These are phyloP conservation scores for Neurospora intermedia DNA, from an alignment of 495 filamentous ascomycete genomes.

Conservation along the genomic window DNA sequence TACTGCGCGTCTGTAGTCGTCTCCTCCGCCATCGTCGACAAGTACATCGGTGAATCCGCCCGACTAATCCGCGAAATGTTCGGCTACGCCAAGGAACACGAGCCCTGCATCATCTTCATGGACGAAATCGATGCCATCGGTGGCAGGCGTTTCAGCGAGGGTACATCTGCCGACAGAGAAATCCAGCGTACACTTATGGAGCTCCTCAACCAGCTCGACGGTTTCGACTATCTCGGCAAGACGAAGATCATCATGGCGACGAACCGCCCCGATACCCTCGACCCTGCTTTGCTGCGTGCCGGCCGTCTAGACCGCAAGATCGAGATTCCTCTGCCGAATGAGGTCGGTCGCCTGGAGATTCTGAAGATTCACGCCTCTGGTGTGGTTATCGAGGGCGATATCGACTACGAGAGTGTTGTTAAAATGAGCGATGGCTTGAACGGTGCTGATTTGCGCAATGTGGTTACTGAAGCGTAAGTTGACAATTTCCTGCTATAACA, in stretches of 20 bases:
- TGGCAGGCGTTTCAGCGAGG: constrained; percentile 94
- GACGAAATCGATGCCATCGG: constrained; percentile 99
- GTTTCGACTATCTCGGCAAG: constrained; percentile 98
- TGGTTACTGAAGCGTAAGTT: constrained; percentile 95
- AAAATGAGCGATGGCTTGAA: constrained; percentile 99
- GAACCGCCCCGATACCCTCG: constrained; percentile 94
- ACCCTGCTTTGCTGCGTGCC: constrained; percentile 87
- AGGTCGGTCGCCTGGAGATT: constrained; percentile 94
- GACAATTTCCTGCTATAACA: not conserved
- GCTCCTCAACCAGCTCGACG: constrained; percentile 95
- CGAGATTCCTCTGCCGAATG: constrained; percentile 97
- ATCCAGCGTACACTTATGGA: constrained; percentile 99
- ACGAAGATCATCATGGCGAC: constrained; percentile 99
- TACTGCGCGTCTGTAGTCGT: constrained; percentile 51
- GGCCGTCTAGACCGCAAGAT: constrained; percentile 96
- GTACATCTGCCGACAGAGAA: constrained; percentile 94
- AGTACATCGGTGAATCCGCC: constrained; percentile 98
- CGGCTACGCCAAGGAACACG: constrained; percentile 98
- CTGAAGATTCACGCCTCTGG: constrained; percentile 92
- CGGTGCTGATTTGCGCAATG: constrained; percentile 93
- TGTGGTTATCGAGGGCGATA: constrained; percentile 84
- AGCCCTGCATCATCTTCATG: constrained; percentile 99
- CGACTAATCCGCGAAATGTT: constrained; percentile 99
- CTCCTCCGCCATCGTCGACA: constrained; percentile 99
- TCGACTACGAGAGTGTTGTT: constrained; percentile 98